phyloP scores from a whole-genome alignment of 345 rosid genomes.

The Mallotus nudiflorus region DNA sequence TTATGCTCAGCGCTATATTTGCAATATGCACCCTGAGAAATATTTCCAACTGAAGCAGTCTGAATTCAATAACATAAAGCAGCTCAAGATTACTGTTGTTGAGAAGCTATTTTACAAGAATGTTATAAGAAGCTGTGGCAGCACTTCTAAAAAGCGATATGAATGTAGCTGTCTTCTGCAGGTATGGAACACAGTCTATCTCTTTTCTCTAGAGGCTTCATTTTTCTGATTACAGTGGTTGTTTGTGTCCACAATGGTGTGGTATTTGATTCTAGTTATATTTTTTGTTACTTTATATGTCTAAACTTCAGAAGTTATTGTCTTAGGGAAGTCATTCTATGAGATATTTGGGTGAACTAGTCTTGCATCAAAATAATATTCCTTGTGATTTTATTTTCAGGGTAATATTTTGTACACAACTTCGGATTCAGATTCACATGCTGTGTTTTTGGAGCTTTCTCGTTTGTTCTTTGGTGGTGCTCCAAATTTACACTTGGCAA shows the following conservation, averaged over 20 bases:
- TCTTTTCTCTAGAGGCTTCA: background rate
- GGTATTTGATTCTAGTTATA: background rate
- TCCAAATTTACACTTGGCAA: constrained; percentile 74
- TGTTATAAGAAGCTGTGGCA: constrained; percentile 49
- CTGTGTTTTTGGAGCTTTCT: constrained; percentile 75
- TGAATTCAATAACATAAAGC: constrained; percentile 42
- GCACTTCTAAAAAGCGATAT: constrained; percentile 47
- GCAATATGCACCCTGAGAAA: constrained; percentile 49
- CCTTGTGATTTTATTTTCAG: constrained; percentile 45
- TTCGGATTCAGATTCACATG: constrained; percentile 57
- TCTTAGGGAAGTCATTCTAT: background rate
- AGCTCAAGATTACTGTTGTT: constrained; percentile 58
- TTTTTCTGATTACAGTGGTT: background rate
- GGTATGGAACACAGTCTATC: constrained; percentile 35
- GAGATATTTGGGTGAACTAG: background rate
- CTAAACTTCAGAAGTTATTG: background rate
- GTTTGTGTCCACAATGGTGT: background rate
- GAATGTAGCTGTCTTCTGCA: constrained; percentile 69
- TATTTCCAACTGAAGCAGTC: constrained; percentile 55
- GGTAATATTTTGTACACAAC: constrained; percentile 64
- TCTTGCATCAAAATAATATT: background rate
- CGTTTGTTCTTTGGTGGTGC: constrained; percentile 63
- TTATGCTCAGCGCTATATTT: constrained; percentile 88
- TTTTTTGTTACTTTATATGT: background rate
- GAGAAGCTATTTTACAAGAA: constrained; percentile 68